A percentile compares a stretch with the other conserved stretches of the same genome.
Evolutionary conservation across 495 filamentous ascomycete genomes (phyloP).

Genomic region (Aspergillus homomorphus): DNA sequence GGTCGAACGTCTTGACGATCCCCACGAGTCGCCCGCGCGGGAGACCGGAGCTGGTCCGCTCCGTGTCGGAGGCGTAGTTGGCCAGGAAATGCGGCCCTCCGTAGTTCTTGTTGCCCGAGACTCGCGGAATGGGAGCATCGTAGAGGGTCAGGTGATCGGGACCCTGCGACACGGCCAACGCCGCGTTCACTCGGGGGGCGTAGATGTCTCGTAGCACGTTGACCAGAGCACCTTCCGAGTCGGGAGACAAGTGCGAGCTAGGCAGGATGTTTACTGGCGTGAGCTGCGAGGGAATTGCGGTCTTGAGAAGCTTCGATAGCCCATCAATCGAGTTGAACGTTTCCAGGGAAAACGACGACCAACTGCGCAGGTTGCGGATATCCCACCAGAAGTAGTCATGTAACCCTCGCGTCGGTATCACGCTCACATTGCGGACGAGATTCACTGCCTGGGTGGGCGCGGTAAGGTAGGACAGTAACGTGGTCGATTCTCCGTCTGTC

Average conservation of each 20-base stretch:
- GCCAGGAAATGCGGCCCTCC: constrained; percentile 61
- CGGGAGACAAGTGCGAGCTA: constrained; percentile 58
- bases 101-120: constrained; percentile 47
- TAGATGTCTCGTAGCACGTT: constrained; percentile 67
- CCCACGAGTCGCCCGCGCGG: constrained; percentile 79
- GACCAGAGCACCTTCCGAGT: constrained; percentile 69
- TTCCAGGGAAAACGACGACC: constrained; percentile 69
- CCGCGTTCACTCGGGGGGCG: constrained; percentile 75
- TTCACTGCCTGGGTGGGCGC: constrained; percentile 73
- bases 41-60: constrained; percentile 67
- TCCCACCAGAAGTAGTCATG: constrained; percentile 94
- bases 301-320: constrained; percentile 69
- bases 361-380: constrained; percentile 77
- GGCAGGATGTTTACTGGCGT: constrained; percentile 57
- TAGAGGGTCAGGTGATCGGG: constrained; percentile 57
- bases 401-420: constrained; percentile 62
- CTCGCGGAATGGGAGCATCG: constrained; percentile 51
- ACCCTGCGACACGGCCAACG: constrained; percentile 66
- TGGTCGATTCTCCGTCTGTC: constrained; percentile 52
- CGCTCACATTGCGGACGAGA: constrained; percentile 76
- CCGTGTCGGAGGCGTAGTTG: constrained; percentile 68
- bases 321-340: constrained; percentile 71
- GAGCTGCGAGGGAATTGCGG: constrained; percentile 59
- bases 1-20: constrained; percentile 81
- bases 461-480: constrained; percentile 74